phyloP scores from a whole-genome alignment of 805 yeast genomes.

The Myxozyma udenii region DNA sequence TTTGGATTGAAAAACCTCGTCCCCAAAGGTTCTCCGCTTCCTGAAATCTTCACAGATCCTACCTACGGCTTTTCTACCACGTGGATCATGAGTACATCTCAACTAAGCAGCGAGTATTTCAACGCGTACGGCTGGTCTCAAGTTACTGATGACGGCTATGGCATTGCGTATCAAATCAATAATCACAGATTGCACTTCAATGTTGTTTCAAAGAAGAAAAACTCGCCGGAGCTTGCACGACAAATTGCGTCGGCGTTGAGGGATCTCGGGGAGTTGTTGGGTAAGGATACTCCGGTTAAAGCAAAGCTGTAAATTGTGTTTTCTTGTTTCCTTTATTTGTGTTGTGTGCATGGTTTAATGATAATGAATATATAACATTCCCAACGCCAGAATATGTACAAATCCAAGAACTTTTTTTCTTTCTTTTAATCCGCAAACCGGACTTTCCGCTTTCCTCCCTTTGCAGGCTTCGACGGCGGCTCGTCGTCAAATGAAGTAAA shows the following conservation, averaged over 20 bases:
- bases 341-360: background rate
- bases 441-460: slow-evolving; percentile 13
- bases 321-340: background rate
- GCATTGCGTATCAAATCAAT: slow-evolving; percentile 90
- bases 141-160: slow-evolving; percentile 90
- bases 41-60: slow-evolving; percentile 72
- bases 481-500: background rate
- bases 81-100: slow-evolving; percentile 89
- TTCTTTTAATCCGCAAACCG: slow-evolving; percentile 13
- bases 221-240: slow-evolving; percentile 50
- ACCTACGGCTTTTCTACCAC: slow-evolving; percentile 69
- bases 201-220: slow-evolving; percentile 67
- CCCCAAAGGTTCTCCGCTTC: slow-evolving; percentile 53
- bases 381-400: background rate
- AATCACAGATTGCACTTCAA: slow-evolving; percentile 81
- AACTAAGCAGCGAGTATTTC: slow-evolving; percentile 76
- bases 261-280: slow-evolving; percentile 68
- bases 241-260: slow-evolving; percentile 75
- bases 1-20: slow-evolving; percentile 80
- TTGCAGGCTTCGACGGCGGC: background rate
- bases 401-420: background rate
- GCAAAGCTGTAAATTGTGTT: slow-evolving; percentile 39
- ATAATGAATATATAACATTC: background rate
- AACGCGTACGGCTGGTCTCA: slow-evolving; percentile 96
- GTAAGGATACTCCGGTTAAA: slow-evolving; percentile 34